These are phyloP conservation scores for Platanthera guangdongensis DNA, from an alignment of 106 monocot genomes.

Conservation along the genomic window DNA sequence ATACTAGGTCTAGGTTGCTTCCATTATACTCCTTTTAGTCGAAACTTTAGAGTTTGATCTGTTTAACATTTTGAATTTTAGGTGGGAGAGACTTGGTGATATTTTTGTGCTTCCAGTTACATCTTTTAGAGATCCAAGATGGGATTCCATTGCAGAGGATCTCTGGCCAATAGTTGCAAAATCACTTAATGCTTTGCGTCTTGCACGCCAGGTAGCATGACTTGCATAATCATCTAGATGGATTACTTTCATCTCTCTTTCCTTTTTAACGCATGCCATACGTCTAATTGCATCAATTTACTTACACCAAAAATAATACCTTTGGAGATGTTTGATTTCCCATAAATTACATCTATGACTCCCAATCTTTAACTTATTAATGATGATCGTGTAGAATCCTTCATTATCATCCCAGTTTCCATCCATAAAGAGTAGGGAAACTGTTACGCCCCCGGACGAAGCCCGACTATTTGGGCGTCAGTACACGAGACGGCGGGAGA, in stretches of 20 bases:
- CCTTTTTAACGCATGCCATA: not conserved
- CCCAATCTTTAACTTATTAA: not conserved
- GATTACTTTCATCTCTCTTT: not conserved
- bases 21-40: not conserved
- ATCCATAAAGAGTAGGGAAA: not conserved
- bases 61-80: constrained; percentile 16
- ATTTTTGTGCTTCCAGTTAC: constrained; percentile 81
- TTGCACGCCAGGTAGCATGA: constrained; percentile 79
- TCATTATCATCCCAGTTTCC: not conserved
- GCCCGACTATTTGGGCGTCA: too few species aligned
- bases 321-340: not conserved
- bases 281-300: not conserved
- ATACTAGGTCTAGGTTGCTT: not conserved
- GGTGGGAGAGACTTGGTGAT: constrained; percentile 96
- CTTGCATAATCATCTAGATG: not conserved
- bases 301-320: not conserved
- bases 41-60: not conserved
- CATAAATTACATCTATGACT: not conserved
- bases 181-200: constrained; percentile 61
- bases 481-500: too few species aligned
- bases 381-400: not conserved
- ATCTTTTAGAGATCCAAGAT: constrained; percentile 70
- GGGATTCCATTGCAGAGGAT: constrained; percentile 59
- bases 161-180: constrained; percentile 83
- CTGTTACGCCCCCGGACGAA: too few species aligned